phyloP scores from a whole-genome alignment of 192 early-diverging fungal genomes.

The Pilaira anomala region DNA sequence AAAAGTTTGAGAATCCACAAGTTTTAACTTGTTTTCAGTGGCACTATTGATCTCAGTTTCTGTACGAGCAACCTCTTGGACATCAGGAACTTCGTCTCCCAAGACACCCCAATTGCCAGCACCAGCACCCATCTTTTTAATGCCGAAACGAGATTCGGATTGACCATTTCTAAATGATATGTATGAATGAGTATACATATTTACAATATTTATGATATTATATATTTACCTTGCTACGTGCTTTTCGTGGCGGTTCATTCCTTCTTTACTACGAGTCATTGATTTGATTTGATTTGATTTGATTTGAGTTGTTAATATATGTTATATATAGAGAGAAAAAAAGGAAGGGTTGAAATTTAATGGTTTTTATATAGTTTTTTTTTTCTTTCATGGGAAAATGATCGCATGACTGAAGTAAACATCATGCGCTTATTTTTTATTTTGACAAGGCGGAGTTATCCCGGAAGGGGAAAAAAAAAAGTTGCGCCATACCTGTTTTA shows the following conservation, averaged over 20 bases:
- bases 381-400: too few species aligned
- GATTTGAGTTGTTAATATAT: too few species aligned
- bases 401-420: too few species aligned
- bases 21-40: slow-evolving; percentile 6
- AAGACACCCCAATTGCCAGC: slow-evolving; percentile 27
- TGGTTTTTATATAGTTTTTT: too few species aligned
- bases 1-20: slow-evolving; percentile 29
- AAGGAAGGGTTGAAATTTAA: too few species aligned
- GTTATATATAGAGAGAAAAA: too few species aligned
- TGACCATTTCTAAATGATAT: slow-evolving; percentile 17
- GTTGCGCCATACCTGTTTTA: too few species aligned
- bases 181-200: background rate
- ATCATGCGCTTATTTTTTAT: too few species aligned
- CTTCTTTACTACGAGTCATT: too few species aligned
- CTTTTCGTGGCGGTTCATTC: slow-evolving; percentile 8
- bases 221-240: slow-evolving; percentile 16
- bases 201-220: background rate
- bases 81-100: slow-evolving; percentile 21
- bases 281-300: too few species aligned
- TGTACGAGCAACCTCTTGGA: slow-evolving; percentile 15
- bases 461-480: background rate
- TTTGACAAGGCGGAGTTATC: too few species aligned
- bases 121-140: slow-evolving; percentile 28
- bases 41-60: background rate
- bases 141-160: slow-evolving; percentile 6